Evolutionary conservation across 352 stramenopile genomes (phyloP).

Genomic region (Globisporangium polare): DNA sequence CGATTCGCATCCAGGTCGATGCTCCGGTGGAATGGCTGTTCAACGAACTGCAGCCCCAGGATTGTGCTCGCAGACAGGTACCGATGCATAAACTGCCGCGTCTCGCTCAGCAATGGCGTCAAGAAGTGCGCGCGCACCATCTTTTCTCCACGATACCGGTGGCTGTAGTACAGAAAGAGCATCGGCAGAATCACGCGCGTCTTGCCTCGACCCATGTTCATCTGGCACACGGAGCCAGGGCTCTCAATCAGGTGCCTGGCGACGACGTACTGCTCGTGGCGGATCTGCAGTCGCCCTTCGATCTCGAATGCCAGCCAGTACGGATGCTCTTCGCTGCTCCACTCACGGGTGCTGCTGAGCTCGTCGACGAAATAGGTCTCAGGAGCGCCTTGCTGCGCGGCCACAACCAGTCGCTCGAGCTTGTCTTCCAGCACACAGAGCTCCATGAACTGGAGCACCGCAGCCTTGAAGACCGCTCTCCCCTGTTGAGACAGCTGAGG

Average conservation of each 20-base stretch:
- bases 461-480: constrained; percentile 19
- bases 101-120: constrained; percentile 55
- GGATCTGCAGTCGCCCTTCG: constrained; percentile 75
- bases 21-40: constrained; percentile 71
- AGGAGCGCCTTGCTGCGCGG: background rate
- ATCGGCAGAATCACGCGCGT: constrained; percentile 88
- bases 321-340: constrained; percentile 48
- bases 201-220: constrained; percentile 89
- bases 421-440: constrained; percentile 81
- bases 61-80: constrained; percentile 43
- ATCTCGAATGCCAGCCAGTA: constrained; percentile 89
- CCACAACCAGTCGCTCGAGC: constrained; percentile 32
- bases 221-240: constrained; percentile 64
- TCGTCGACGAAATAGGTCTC: constrained; percentile 41
- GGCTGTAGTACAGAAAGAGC: constrained; percentile 72
- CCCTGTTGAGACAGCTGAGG: constrained; percentile 21
- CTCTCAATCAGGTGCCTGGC: constrained; percentile 68
- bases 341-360: constrained; percentile 38
- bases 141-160: constrained; percentile 7
- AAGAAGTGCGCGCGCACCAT: constrained; percentile 67
- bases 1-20: constrained; percentile 29
- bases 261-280: constrained; percentile 75
- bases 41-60: constrained; percentile 34
- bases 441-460: constrained; percentile 35
- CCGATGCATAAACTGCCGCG: constrained; percentile 57